A percentile compares a stretch with the other conserved stretches of the same genome.
Conservation (phyloP, 257 asterid genomes). For the Salvia miltiorrhiza region DNA sequence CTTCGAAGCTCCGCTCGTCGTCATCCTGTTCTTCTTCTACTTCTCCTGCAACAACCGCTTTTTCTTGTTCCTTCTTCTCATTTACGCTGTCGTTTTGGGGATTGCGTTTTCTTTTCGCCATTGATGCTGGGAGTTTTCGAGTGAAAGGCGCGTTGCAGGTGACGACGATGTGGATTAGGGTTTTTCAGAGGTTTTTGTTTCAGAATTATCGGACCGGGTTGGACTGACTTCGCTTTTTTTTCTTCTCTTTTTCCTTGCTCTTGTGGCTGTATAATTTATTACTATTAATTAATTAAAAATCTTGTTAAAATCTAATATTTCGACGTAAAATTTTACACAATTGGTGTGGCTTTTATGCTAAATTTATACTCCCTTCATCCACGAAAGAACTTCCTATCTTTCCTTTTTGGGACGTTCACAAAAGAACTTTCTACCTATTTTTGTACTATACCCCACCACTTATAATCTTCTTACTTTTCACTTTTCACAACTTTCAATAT, state of each 20-base stretch:
- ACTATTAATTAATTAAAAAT: background rate
- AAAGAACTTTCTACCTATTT: no score
- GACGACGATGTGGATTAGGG: conserved; percentile 24
- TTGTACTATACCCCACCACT: no score
- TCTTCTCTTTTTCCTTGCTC: no score
- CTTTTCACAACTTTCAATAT: no score
- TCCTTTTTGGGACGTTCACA: no score
- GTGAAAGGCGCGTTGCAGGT: background rate
- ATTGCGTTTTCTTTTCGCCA: conserved; percentile 32
- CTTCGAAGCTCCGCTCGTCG: conserved; percentile 58
- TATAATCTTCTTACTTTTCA: no score
- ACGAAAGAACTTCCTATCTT: no score
- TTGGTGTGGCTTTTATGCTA: no score
- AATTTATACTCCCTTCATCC: no score
- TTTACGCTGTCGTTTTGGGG: conserved; percentile 1
- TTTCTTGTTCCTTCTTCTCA: conserved; percentile 21
- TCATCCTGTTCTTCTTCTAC: conserved; percentile 31
- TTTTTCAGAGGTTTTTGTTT: conserved; percentile 23
- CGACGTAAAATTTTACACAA: no score
- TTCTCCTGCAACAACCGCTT: conserved; percentile 23
- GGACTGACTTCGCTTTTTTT: background rate
- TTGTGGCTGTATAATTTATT: no score
- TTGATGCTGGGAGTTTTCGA: background rate
- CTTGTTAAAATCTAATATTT: no score
- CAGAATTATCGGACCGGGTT: conserved; percentile 4